These are phyloP conservation scores for Diutina pseudorugosa DNA, from an alignment of 1,139 yeast species.

Conservation along the genomic window DNA sequence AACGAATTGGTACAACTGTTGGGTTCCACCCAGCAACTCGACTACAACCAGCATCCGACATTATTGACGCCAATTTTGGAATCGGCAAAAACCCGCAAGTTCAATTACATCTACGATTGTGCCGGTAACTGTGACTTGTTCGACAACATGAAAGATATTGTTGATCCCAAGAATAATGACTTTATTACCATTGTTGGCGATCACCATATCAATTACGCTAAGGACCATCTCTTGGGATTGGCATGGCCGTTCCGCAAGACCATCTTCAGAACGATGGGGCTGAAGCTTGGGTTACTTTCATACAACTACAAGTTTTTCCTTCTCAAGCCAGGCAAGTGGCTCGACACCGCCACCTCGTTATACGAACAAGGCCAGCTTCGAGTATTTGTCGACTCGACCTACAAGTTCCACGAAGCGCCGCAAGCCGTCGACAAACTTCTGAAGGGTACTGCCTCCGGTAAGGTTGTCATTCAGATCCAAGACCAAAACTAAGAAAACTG, in stretches of 20 bases:
- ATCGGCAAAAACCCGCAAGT: conserved; percentile 11
- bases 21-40: conserved; percentile 43
- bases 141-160: conserved; percentile 14
- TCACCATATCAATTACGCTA: background rate
- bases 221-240: background rate
- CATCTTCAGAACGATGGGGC: background rate
- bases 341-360: background rate
- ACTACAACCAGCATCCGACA: conserved; percentile 28
- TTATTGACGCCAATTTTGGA: conserved; percentile 8
- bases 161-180: conserved; percentile 26
- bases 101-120: conserved; percentile 26
- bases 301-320: background rate
- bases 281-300: background rate
- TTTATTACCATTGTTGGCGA: conserved; percentile 38
- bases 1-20: conserved; percentile 25
- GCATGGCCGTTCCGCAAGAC: background rate
- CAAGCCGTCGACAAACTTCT: background rate
- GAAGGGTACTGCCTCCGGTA: background rate
- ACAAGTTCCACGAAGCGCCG: background rate
- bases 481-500: background rate
- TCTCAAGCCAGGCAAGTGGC: background rate
- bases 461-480: background rate
- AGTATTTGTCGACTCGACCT: background rate
- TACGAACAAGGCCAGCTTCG: background rate
- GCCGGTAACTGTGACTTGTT: conserved; percentile 17